Conservation (phyloP, 2,329 filamentous ascomycete genomes). For the Penicillium italicum region DNA sequence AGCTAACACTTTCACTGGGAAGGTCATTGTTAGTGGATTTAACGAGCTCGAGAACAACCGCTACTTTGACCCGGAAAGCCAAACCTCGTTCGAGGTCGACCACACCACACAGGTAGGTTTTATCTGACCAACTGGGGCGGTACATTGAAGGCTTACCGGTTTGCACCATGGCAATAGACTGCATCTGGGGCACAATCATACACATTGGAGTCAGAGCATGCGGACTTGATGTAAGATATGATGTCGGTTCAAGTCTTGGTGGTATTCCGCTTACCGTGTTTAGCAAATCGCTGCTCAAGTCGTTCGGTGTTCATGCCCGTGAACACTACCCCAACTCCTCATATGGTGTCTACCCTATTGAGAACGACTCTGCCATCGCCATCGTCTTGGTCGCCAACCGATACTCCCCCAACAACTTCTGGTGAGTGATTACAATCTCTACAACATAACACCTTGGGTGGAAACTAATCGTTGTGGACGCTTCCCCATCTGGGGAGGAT, state of each 20-base stretch:
- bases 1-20: slow-evolving; percentile 3
- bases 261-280: background rate
- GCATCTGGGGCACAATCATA: slow-evolving; percentile 79
- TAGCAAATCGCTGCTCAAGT: slow-evolving; percentile 81
- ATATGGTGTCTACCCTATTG: slow-evolving; percentile 76
- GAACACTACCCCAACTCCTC: slow-evolving; percentile 86
- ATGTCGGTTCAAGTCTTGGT: background rate
- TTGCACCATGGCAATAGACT: slow-evolving; percentile 53
- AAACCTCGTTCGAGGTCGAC: slow-evolving; percentile 84
- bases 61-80: slow-evolving; percentile 87
- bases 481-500: background rate
- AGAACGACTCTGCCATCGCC: slow-evolving; percentile 71
- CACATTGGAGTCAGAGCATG: slow-evolving; percentile 69
- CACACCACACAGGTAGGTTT: slow-evolving; percentile 67
- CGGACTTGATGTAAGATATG: slow-evolving; percentile 69
- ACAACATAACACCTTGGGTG: too few species aligned
- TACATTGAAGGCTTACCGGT: slow-evolving; percentile 7
- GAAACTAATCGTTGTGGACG: background rate
- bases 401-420: slow-evolving; percentile 97
- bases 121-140: background rate
- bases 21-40: slow-evolving; percentile 78
- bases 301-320: slow-evolving; percentile 67
- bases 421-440: slow-evolving; percentile 51
- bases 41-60: slow-evolving; percentile 75
- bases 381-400: slow-evolving; percentile 89